Evolutionary conservation across 2,329 filamentous ascomycete genomes (phyloP).

Genomic region (Colletotrichum sp.): DNA sequence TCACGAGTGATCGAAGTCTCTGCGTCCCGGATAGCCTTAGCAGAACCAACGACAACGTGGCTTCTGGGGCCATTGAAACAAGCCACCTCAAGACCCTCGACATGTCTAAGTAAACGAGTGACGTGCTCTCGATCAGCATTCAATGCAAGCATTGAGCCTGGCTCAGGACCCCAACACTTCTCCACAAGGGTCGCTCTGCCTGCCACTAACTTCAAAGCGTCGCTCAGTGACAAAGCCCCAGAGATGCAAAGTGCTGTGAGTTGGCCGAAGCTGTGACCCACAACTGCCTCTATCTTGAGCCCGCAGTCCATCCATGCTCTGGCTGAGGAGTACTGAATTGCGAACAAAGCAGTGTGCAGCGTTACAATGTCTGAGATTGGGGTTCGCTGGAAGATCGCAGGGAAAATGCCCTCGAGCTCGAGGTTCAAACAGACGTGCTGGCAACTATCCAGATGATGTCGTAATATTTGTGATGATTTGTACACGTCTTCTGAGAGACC

Average conservation of each 20-base stretch:
- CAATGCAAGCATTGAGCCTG: conserved; percentile 36
- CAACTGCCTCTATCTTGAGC: background rate
- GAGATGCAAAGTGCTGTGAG: conserved; percentile 37
- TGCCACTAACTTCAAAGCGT: conserved; percentile 32
- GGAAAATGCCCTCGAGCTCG: conserved; percentile 34
- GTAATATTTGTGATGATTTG: conserved; percentile 24
- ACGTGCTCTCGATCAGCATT: background rate
- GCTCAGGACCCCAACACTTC: conserved; percentile 28
- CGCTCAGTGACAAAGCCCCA: conserved; percentile 30
- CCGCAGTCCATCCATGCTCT: background rate
- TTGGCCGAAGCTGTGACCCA: conserved; percentile 42
- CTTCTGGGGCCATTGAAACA: background rate
- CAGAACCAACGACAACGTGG: background rate
- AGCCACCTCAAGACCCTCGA: background rate
- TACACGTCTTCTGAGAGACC: conserved; percentile 5
- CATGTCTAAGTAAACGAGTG: background rate
- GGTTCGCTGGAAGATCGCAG: conserved; percentile 30
- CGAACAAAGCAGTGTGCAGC: conserved; percentile 35
- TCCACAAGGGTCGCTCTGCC: conserved; percentile 34
- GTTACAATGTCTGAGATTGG: conserved; percentile 29
- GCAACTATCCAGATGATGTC: conserved; percentile 38
- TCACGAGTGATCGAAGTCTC: background rate
- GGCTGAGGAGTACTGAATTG: background rate
- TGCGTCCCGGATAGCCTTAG: background rate
- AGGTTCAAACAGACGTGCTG: conserved; percentile 28